These are phyloP conservation scores for Colletotrichum theobromicola DNA, from an alignment of 2,329 filamentous ascomycete species.

Conservation along the genomic window DNA sequence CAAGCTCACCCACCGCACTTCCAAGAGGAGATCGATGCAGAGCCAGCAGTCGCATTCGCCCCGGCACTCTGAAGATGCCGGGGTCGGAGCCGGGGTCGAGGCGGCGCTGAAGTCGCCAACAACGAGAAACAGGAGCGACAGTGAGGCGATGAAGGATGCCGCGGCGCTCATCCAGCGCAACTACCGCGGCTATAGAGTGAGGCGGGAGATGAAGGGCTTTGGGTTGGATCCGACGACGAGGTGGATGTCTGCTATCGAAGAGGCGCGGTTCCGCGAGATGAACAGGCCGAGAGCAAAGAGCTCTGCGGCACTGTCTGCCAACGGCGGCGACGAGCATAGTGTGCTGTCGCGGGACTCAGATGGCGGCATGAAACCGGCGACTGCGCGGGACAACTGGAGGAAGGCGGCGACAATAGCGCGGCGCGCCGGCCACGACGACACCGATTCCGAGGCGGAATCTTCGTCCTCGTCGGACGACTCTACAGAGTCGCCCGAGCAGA, in stretches of 20 bases:
- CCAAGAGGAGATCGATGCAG: conserved; percentile 39
- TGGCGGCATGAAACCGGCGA: conserved; percentile 25
- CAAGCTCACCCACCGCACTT: conserved; percentile 43
- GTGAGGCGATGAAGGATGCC: conserved; percentile 43
- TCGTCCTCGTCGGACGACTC: conserved; percentile 33
- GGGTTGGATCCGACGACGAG: conserved; percentile 72
- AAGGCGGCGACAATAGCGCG: conserved; percentile 74
- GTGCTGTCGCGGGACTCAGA: conserved; percentile 12
- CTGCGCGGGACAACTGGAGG: conserved; percentile 75
- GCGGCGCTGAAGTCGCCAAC: background rate
- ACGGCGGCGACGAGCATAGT: conserved; percentile 12
- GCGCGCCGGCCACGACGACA: conserved; percentile 72
- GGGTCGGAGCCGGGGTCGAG: background rate
- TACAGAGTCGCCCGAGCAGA: conserved; percentile 40
- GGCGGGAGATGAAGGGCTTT: conserved; percentile 73
- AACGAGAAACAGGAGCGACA: background rate
- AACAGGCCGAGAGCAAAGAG: conserved; percentile 48
- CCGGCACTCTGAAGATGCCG: background rate
- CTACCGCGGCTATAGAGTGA: conserved; percentile 77
- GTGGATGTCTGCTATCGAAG: conserved; percentile 71
- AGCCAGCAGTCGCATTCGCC: conserved; percentile 27
- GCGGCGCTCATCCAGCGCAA: conserved; percentile 70
- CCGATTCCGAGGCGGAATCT: conserved; percentile 48
- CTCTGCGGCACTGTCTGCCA: conserved; percentile 16
- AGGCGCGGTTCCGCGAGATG: conserved; percentile 58